These are phyloP conservation scores for Cotoneaster glaucophyllus DNA, from an alignment of 306 rosid species.

Conservation along the genomic window DNA sequence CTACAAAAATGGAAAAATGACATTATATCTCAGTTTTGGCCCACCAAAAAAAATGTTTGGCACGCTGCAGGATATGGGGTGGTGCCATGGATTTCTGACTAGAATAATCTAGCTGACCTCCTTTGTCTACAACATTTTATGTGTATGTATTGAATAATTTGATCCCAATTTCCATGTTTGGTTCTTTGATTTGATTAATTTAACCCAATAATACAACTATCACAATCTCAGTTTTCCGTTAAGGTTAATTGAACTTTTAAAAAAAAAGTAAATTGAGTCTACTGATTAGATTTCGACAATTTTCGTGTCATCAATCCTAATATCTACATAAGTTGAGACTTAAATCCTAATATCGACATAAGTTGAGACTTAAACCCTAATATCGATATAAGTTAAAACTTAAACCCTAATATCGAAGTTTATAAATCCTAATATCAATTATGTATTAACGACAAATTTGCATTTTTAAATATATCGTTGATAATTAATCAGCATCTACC, in stretches of 20 bases:
- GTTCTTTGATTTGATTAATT: neutral
- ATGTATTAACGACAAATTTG: too few species aligned
- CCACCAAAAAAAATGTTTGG: slow-evolving; percentile 2
- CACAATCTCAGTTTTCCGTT: neutral
- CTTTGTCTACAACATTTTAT: neutral
- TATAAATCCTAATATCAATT: too few species aligned
- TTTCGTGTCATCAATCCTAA: too few species aligned
- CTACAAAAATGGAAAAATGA: slow-evolving; percentile 1
- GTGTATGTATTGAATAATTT: neutral
- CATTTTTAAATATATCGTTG: neutral
- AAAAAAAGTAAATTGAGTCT: too few species aligned
- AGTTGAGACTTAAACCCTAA: too few species aligned
- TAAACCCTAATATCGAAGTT: too few species aligned
- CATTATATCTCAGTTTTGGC: slow-evolving; percentile 7
- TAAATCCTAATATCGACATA: too few species aligned
- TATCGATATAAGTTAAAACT: too few species aligned
- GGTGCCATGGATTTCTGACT: neutral
- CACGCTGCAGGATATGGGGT: slow-evolving; percentile 12
- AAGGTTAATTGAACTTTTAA: too few species aligned
- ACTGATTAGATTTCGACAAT: too few species aligned
- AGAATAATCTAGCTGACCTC: slow-evolving; percentile 6
- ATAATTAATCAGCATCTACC: neutral
- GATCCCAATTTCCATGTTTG: neutral
- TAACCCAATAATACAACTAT: neutral
- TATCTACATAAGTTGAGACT: too few species aligned